Percentiles rank a stretch among this genome's conserved stretches.
Evolutionary conservation across 2,329 filamentous ascomycete genomes (phyloP).

Genomic region (Scorias spongiosa): DNA sequence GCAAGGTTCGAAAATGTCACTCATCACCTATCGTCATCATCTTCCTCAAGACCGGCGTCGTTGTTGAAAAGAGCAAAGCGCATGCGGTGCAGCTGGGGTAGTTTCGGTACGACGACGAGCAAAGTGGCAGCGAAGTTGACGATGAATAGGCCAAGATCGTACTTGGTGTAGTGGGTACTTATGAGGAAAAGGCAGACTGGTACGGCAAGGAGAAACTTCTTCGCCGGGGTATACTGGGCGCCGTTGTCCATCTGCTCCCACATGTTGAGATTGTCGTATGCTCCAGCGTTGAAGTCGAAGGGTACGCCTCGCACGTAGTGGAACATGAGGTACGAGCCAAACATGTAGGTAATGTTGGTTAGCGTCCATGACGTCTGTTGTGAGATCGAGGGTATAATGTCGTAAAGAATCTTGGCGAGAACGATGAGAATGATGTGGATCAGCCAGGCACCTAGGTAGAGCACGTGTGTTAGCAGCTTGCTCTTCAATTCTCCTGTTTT

Average conservation of each 20-base stretch:
- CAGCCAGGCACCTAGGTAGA: constrained; percentile 70
- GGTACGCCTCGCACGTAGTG: constrained; percentile 96
- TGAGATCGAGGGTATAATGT: constrained; percentile 88
- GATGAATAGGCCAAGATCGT: constrained; percentile 90
- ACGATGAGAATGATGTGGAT: constrained; percentile 91
- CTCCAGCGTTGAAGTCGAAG: constrained; percentile 96
- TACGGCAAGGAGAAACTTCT: constrained; percentile 92
- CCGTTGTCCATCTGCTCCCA: constrained; percentile 99
- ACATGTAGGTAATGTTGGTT: constrained; percentile 98
- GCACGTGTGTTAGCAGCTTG: not conserved
- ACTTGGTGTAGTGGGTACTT: constrained; percentile 98
- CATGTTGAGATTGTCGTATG: constrained; percentile 99
- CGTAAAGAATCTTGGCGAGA: constrained; percentile 87
- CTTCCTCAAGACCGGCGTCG: constrained; percentile 8
- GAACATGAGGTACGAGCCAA: constrained; percentile 98
- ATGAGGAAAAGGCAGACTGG: constrained; percentile 88
- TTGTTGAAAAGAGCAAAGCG: constrained; percentile 21
- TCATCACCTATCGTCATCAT: constrained; percentile 8
- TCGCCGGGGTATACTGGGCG: constrained; percentile 94
- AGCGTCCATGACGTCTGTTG: constrained; percentile 98
- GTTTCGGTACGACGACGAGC: constrained; percentile 86
- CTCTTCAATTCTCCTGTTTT: not conserved
- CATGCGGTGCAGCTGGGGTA: constrained; percentile 42
- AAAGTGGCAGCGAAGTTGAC: constrained; percentile 92
- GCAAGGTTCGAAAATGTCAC: not conserved